A percentile compares a stretch with the other conserved stretches of the same genome.
Conservation (phyloP, 208 protist genomes). For the Leishmania guyanensis region DNA sequence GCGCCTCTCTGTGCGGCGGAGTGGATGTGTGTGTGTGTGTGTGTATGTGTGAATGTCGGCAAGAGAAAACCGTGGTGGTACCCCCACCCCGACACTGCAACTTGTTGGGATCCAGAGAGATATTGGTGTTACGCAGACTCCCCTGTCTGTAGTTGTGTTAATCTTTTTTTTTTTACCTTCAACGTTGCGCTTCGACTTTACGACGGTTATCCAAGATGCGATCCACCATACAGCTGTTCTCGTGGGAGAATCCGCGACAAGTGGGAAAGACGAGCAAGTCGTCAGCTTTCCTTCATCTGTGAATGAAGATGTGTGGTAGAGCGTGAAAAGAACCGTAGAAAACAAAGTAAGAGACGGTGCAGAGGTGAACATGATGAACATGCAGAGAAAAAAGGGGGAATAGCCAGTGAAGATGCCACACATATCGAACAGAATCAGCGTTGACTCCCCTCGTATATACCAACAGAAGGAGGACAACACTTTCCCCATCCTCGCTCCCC, state of each 20-base stretch:
- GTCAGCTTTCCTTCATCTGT: background rate
- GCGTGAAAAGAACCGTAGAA: background rate
- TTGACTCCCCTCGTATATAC: background rate
- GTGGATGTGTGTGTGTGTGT: background rate
- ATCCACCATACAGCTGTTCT: background rate
- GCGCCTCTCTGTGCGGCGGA: background rate
- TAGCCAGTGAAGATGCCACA: background rate
- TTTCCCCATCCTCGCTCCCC: background rate
- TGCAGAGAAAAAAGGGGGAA: background rate
- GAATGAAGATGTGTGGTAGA: background rate
- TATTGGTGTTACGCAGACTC: background rate
- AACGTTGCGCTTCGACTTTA: background rate
- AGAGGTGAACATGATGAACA: background rate
- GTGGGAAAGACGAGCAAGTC: background rate
- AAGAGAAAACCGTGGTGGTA: background rate
- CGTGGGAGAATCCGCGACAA: background rate
- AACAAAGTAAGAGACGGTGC: background rate
- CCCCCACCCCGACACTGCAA: background rate
- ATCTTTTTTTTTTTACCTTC: background rate
- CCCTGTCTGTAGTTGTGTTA: background rate
- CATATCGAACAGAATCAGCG: background rate
- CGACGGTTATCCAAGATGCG: background rate
- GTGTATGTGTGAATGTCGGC: background rate
- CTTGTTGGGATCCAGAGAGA: background rate
- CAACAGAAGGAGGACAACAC: background rate